These are phyloP conservation scores for Aspergillus leporis DNA, from an alignment of 495 filamentous ascomycete species.

Conservation along the genomic window DNA sequence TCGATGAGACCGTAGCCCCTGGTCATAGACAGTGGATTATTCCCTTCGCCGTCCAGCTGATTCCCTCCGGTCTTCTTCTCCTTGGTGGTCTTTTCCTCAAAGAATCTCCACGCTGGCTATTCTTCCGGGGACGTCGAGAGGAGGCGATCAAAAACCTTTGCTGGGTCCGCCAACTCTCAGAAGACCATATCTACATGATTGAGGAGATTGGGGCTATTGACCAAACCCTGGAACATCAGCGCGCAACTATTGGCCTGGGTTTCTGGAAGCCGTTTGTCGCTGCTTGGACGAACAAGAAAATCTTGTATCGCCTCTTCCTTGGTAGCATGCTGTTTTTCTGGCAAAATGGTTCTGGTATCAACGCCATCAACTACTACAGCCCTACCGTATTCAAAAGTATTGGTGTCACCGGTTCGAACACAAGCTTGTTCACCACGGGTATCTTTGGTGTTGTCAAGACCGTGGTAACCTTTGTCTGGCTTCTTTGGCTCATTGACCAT, in stretches of 20 bases:
- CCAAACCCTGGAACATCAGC: constrained; percentile 59
- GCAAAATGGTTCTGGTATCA: constrained; percentile 70
- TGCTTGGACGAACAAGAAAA: constrained; percentile 50
- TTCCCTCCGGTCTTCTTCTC: constrained; percentile 53
- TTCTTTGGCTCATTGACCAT: constrained; percentile 70
- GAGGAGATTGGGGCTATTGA: constrained; percentile 69
- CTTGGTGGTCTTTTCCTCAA: constrained; percentile 49
- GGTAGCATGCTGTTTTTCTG: constrained; percentile 67
- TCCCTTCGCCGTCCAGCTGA: constrained; percentile 57
- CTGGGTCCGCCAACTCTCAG: constrained; percentile 63
- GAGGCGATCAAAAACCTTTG: constrained; percentile 59
- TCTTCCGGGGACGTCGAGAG: constrained; percentile 49
- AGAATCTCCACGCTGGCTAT: constrained; percentile 62
- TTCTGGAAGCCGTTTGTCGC: constrained; percentile 71
- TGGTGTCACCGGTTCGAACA: constrained; percentile 53
- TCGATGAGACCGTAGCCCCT: constrained; percentile 32
- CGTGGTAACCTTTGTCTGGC: constrained; percentile 60
- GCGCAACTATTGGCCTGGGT: constrained; percentile 57
- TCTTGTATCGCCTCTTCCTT: constrained; percentile 69
- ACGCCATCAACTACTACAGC: constrained; percentile 69
- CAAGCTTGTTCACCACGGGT: constrained; percentile 52
- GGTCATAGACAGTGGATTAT: constrained; percentile 55
- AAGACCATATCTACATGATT: constrained; percentile 64
- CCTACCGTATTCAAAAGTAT: constrained; percentile 62
- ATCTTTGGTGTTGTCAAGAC: constrained; percentile 59